Evolutionary conservation across 306 rosid species (phyloP), one percentile per base, ranked within the genome.

Genomic region (Glycyrrhiza uralensis): DNA sequence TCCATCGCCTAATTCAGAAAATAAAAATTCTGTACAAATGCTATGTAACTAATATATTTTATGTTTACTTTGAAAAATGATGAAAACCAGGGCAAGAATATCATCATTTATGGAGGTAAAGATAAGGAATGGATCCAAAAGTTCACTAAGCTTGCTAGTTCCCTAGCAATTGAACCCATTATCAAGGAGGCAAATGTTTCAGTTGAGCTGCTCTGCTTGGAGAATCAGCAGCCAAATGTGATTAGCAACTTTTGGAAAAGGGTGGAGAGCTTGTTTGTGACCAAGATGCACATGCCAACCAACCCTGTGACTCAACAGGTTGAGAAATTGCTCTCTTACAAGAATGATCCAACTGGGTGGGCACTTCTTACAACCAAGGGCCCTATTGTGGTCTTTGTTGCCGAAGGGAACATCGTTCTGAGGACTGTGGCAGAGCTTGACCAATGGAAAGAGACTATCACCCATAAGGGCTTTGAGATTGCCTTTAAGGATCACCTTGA

Each of bases 31-130:
- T 38, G 44, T 10, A 12, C 9, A 38, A 38, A 38, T n/a, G n/a
- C n/a, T 13, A 2, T 10, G 4, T 42, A 20, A 23, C 30, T 51
- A 59, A 35, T 4, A 32, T 3, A 30, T 59, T 59, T 15, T 8
- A 17, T 11, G 44, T 2, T 61, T 61, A 9, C 49, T 61, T 36
- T 61, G 13, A 3, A 4, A 28, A 20, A 84, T 85, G 93, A 22
- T n/a, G n/a, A 82, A 0, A 77, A 58, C 35, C 78, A 79, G 44
- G 71, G 68, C 0, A 86, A 72, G 58, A 46, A 30, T 32, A 69
- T 83, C 41, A 64, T 89, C 77, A 81, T 86, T 33, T 87, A 83
- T 26, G 92, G 92, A 28, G 88, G 89, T 32, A 82, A 77, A 2
- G 84, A 78, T 64, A 69, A 68, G 6, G 79, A 65, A 0, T 87